Evolutionary conservation across 768 basidiomycete genomes (phyloP).

Genomic region (Suillus brevipes): DNA sequence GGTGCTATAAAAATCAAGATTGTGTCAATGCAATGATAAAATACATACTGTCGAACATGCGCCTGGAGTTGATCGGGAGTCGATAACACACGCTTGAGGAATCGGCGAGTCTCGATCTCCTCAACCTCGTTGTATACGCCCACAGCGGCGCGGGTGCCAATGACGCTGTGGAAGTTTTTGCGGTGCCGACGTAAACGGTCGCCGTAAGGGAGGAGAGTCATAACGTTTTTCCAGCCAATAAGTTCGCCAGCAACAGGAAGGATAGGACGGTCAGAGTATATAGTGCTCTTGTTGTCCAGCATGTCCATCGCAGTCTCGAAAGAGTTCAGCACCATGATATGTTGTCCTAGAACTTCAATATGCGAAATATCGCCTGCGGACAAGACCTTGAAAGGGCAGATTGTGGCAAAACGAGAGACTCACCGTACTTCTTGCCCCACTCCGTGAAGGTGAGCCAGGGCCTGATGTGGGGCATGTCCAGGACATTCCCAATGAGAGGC

Average conservation of each 20-base stretch:
- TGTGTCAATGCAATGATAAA: background rate
- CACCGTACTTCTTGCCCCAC: constrained; percentile 49
- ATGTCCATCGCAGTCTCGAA: constrained; percentile 53
- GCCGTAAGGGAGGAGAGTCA: constrained; percentile 42
- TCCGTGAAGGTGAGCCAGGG: constrained; percentile 46
- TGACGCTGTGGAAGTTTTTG: constrained; percentile 39
- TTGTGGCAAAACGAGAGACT: background rate
- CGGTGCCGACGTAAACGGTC: constrained; percentile 44
- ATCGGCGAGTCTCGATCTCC: constrained; percentile 42
- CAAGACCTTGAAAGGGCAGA: background rate
- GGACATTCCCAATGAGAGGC: constrained; percentile 48
- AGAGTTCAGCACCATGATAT: constrained; percentile 57
- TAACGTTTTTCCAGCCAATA: constrained; percentile 32
- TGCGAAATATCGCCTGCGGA: constrained; percentile 58
- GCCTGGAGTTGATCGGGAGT: constrained; percentile 38
- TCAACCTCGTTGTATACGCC: constrained; percentile 36
- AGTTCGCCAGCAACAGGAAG: constrained; percentile 41
- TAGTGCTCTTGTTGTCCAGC: constrained; percentile 64
- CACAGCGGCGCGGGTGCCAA: constrained; percentile 41
- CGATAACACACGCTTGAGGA: constrained; percentile 41
- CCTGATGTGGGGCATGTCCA: constrained; percentile 48
- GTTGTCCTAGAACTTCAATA: constrained; percentile 58
- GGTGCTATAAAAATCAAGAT: constrained; percentile 31
- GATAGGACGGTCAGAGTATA: constrained; percentile 65
- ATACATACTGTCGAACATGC: constrained; percentile 42